A percentile compares a stretch with the other conserved stretches of the same genome.
Evolutionary conservation across 352 stramenopile genomes (phyloP).

Genomic region (Phytophthora vignae): DNA sequence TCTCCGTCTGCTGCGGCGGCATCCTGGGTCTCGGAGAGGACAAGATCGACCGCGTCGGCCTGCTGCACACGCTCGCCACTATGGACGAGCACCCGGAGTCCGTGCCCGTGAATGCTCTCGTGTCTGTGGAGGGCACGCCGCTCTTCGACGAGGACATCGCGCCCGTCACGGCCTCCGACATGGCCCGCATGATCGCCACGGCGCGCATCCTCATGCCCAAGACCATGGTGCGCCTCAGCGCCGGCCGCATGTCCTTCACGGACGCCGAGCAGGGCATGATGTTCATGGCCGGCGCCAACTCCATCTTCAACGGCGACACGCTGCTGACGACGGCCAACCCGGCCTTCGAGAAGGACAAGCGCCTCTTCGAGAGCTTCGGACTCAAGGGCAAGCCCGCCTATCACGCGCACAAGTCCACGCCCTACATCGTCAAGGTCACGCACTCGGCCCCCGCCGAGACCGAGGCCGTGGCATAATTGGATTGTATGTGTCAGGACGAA

Average conservation of each 20-base stretch:
- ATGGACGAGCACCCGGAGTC: slow-evolving; percentile 97
- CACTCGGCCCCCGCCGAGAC: slow-evolving; percentile 57
- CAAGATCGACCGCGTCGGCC: slow-evolving; percentile 93
- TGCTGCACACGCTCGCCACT: slow-evolving; percentile 96
- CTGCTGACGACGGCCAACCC: slow-evolving; percentile 97
- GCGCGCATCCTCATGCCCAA: slow-evolving; percentile 97
- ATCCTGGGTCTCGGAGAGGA: slow-evolving; percentile 97
- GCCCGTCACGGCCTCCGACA: slow-evolving; percentile 95
- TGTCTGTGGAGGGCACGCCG: slow-evolving; percentile 95
- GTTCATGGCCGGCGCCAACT: slow-evolving; percentile 98
- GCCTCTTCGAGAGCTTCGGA: slow-evolving; percentile 95
- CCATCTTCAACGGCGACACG: slow-evolving; percentile 98
- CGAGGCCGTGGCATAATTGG: slow-evolving; percentile 45
- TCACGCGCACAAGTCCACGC: slow-evolving; percentile 82
- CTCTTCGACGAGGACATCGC: slow-evolving; percentile 91
- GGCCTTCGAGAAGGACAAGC: slow-evolving; percentile 95
- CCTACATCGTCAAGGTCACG: slow-evolving; percentile 86
- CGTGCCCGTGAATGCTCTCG: slow-evolving; percentile 97
- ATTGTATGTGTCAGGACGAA: slow-evolving; percentile 22
- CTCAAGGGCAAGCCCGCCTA: slow-evolving; percentile 97
- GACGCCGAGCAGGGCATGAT: slow-evolving; percentile 97
- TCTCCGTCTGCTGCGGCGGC: slow-evolving; percentile 97
- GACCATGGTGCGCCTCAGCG: slow-evolving; percentile 97
- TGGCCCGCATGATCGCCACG: slow-evolving; percentile 98
- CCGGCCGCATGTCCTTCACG: slow-evolving; percentile 96